Evolutionary conservation across 1,139 yeast species (phyloP).

Genomic region (Nadsonia commutata): DNA sequence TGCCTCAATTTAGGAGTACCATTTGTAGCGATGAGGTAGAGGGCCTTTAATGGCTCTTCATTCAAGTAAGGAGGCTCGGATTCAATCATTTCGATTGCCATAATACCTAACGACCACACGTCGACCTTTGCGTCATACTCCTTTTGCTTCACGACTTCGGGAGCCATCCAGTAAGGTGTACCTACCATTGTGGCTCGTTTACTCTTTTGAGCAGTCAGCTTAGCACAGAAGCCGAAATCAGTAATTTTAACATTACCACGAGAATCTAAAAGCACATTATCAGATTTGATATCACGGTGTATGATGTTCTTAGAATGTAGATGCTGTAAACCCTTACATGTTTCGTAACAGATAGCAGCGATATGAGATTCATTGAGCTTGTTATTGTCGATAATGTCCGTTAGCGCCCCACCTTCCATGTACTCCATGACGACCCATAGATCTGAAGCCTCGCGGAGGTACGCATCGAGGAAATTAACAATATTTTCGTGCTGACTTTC

Average conservation of each 20-base stretch:
- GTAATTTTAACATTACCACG: conserved; percentile 88
- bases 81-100: conserved; percentile 98
- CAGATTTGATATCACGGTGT: conserved; percentile 92
- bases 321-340: conserved; percentile 82
- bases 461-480: conserved; percentile 83
- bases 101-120: conserved; percentile 94
- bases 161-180: conserved; percentile 99
- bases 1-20: conserved; percentile 92
- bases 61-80: conserved; percentile 96
- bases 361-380: conserved; percentile 78
- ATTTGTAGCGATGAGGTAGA: conserved; percentile 85
- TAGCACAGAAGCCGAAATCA: conserved; percentile 97
- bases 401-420: conserved; percentile 82
- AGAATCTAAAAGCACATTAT: conserved; percentile 76
- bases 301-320: conserved; percentile 83
- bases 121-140: conserved; percentile 95
- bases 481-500: conserved; percentile 82
- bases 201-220: conserved; percentile 78
- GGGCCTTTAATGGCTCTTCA: conserved; percentile 84
- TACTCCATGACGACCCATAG: conserved; percentile 93
- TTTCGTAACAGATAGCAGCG: conserved; percentile 79
- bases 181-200: conserved; percentile 98
- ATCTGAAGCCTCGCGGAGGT: conserved; percentile 40
- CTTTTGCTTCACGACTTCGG: conserved; percentile 93
- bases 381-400: conserved; percentile 76